phyloP scores from a whole-genome alignment of 2,329 filamentous ascomycete species.

The Aquanectria penicillioides region DNA sequence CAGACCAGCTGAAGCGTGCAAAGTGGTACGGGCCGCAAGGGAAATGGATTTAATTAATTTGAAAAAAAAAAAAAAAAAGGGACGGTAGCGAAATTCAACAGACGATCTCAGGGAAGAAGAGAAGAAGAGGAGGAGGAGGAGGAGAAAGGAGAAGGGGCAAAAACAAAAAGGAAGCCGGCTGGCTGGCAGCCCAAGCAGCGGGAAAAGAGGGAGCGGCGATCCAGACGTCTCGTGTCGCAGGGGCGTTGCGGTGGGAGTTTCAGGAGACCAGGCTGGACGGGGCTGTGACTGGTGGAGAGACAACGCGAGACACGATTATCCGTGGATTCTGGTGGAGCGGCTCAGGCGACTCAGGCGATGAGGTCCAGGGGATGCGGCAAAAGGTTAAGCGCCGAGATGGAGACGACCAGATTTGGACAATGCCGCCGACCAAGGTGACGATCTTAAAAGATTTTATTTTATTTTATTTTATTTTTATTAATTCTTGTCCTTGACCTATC shows the following conservation, averaged over 20 bases:
- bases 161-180: constrained; percentile 9
- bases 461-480: not conserved
- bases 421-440: not conserved
- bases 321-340: not conserved
- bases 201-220: constrained; percentile 5
- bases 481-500: no score
- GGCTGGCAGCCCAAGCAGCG: no score
- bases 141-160: not conserved
- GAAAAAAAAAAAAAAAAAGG: constrained; percentile 31
- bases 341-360: not conserved
- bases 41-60: not conserved
- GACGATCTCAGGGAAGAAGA: not conserved
- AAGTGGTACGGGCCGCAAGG: no score
- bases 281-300: constrained; percentile 30
- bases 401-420: not conserved
- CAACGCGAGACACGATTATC: not conserved
- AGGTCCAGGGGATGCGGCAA: not conserved
- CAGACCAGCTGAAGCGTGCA: constrained; percentile 20
- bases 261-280: constrained; percentile 35
- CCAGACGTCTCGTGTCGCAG: constrained; percentile 32
- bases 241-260: constrained; percentile 40
- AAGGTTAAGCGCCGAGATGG: constrained; percentile 5
- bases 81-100: constrained; percentile 25
- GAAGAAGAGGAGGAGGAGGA: constrained; percentile 1
- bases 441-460: not conserved